Evolutionary conservation across 306 rosid species (phyloP), one percentile per base, ranked within the genome.

Genomic region (Geum urbanum): DNA sequence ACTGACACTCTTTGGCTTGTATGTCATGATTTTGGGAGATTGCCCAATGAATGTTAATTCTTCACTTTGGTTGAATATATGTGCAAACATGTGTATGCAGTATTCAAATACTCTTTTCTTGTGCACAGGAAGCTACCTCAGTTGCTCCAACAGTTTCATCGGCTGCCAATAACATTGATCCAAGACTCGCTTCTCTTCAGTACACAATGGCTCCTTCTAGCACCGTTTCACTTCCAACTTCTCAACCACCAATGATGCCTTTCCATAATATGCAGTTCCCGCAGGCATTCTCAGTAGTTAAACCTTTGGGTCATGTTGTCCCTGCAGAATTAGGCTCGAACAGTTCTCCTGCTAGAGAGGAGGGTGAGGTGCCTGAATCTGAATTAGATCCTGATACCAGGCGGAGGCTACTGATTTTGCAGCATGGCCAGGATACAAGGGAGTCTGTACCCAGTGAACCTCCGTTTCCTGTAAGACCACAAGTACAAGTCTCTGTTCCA

Each of bases 311-410:
- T 74, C 96, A 81, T 71, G 76, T 80, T 76, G 78, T 84, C 74
- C 70, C 89, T 74, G 52, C 78, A 37, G 99, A 94, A 78, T 77
- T 88, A 77, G 86, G 88, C 77, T 76, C 89, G 86, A 97, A 91
- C 24, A 73, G 85, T 72, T 95, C 99, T 82, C 99, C 99, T 11
- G 96, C 97, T 73, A 87, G 99, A 83, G 99, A 95, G 83, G 99
- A 95, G 83, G 99, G 99, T 15, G 99, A 95, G 82, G 99, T 95
- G 37, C 96, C 96, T 48, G 99, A 95, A 84, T 95, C 99, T 69
- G 99, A 95, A 74, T 77, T 95, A 77, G 97, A 95, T 67, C 99
- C 99, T 62, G 99, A 95, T 85, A 95, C 99, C 64, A 86, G 99
- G 82, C 88, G 99, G 18, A 95, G 99, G 83, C 97, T 95, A 77